These are phyloP conservation scores for Fusarium avenaceum DNA, from an alignment of 2,329 filamentous ascomycete species.

Conservation along the genomic window DNA sequence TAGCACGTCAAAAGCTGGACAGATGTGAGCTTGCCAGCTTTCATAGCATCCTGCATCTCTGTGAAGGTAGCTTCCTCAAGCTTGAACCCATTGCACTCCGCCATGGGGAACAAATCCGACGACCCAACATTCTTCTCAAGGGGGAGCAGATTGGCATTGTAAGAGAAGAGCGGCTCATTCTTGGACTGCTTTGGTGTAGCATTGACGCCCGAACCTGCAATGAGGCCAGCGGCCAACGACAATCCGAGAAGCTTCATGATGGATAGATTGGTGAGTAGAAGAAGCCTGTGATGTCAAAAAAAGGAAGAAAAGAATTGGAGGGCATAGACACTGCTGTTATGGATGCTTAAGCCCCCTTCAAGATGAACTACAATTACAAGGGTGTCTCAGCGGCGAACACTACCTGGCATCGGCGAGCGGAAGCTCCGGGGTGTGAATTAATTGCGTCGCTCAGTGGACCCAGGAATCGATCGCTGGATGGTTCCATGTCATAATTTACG, in stretches of 20 bases:
- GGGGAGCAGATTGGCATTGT: conserved; percentile 53
- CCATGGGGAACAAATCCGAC: conserved; percentile 70
- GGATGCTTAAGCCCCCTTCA: conserved; percentile 21
- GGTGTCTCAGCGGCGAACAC: conserved; percentile 1
- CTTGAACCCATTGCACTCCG: conserved; percentile 68
- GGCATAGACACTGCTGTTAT: conserved; percentile 22
- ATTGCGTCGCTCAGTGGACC: background rate
- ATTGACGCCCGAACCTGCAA: conserved; percentile 32
- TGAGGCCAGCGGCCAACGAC: conserved; percentile 44
- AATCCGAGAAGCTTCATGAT: conserved; percentile 44
- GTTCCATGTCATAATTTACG: background rate
- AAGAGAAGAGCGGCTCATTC: conserved; percentile 37
- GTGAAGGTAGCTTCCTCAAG: conserved; percentile 80
- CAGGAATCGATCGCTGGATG: no score
- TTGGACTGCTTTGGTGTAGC: conserved; percentile 18
- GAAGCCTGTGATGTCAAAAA: conserved; percentile 5
- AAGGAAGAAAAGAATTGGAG: conserved; percentile 5
- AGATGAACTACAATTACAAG: background rate
- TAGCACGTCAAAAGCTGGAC: conserved; percentile 74
- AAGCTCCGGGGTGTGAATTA: background rate
- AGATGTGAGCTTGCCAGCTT: conserved; percentile 66
- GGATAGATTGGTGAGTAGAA: background rate
- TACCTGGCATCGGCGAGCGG: background rate
- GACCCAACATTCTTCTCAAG: conserved; percentile 55
- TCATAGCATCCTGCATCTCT: conserved; percentile 72